Evolutionary conservation across 1,284 basidiomycete species (phyloP).

Genomic region (Phellopilus nigrolimitatus): DNA sequence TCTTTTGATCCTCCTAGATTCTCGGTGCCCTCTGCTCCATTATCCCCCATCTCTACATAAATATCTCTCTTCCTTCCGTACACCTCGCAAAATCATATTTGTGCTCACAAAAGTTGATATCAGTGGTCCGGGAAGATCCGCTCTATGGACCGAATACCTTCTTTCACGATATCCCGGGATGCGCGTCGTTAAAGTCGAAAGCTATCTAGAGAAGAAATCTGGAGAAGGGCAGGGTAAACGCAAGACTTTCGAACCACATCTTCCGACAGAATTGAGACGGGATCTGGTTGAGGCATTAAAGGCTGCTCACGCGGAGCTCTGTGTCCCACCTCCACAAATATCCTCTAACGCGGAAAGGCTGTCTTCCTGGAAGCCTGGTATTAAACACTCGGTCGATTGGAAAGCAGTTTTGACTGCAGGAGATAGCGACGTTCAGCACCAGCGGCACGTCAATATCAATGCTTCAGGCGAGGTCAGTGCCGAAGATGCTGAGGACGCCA

Average conservation of each 20-base stretch:
- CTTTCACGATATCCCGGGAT: constrained; percentile 47
- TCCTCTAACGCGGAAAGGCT: constrained; percentile 47
- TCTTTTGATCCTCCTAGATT: constrained; percentile 80
- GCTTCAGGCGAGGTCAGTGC: no score
- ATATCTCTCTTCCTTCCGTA: constrained; percentile 38
- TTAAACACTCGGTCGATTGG: constrained; percentile 72
- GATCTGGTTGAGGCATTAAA: constrained; percentile 65
- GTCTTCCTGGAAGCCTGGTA: constrained; percentile 61
- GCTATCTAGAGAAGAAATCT: constrained; percentile 53
- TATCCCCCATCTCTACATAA: constrained; percentile 44
- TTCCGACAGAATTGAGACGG: constrained; percentile 55
- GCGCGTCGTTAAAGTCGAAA: constrained; percentile 69
- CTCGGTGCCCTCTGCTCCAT: constrained; percentile 71
- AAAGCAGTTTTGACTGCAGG: constrained; percentile 45
- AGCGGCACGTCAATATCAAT: constrained; percentile 23
- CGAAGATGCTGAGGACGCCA: constrained; percentile 35
- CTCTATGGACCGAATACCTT: constrained; percentile 69
- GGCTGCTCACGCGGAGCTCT: constrained; percentile 62
- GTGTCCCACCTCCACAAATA: constrained; percentile 63
- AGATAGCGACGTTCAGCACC: constrained; percentile 34
- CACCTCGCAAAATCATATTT: constrained; percentile 59
- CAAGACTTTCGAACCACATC: constrained; percentile 52
- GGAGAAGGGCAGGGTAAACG: constrained; percentile 44
- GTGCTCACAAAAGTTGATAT: constrained; percentile 86
- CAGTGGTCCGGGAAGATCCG: constrained; percentile 49